Evolutionary conservation across 1,284 basidiomycete species (phyloP).

Genomic region (Malassezia cuniculi): DNA sequence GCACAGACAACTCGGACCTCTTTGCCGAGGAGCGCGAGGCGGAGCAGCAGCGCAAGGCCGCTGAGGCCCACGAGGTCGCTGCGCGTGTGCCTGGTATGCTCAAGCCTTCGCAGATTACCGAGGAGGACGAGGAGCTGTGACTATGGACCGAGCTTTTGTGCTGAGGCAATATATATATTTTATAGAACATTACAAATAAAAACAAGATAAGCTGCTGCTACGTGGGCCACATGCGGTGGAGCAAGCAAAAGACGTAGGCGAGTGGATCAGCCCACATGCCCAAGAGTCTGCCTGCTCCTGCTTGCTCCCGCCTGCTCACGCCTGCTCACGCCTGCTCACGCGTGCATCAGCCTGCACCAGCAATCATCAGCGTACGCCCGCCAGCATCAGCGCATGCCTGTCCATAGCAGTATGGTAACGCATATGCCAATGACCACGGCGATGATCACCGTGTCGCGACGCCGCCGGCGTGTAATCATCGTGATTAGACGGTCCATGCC

Average conservation of each 20-base stretch:
- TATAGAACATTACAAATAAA: no score
- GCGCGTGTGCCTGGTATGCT: slow-evolving; percentile 96
- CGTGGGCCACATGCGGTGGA: no score
- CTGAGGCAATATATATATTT: background rate
- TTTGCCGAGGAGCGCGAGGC: slow-evolving; percentile 90
- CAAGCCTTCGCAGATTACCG: slow-evolving; percentile 55
- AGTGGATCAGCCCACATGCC: no score
- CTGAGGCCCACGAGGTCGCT: slow-evolving; percentile 72
- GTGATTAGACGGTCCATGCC: slow-evolving; percentile 79
- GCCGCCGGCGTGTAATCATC: slow-evolving; percentile 80
- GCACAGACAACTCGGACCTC: slow-evolving; percentile 64
- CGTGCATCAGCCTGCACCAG: no score
- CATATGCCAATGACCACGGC: slow-evolving; percentile 75
- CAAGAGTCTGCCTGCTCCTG: no score
- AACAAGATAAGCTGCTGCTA: no score
- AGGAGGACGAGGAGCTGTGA: slow-evolving; percentile 38
- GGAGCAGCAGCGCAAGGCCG: slow-evolving; percentile 57
- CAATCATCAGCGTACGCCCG: no score
- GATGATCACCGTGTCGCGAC: slow-evolving; percentile 78
- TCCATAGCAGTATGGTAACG: slow-evolving; percentile 64
- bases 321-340: no score
- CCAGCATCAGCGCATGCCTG: slow-evolving; percentile 43
- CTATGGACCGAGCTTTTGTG: slow-evolving; percentile 33
- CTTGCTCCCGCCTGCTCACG: no score
- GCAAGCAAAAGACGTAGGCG: no score